A percentile compares a stretch with the other conserved stretches of the same genome.
Evolutionary conservation across 2,329 filamentous ascomycete species (phyloP).

Genomic region (Sporothrix sp.): DNA sequence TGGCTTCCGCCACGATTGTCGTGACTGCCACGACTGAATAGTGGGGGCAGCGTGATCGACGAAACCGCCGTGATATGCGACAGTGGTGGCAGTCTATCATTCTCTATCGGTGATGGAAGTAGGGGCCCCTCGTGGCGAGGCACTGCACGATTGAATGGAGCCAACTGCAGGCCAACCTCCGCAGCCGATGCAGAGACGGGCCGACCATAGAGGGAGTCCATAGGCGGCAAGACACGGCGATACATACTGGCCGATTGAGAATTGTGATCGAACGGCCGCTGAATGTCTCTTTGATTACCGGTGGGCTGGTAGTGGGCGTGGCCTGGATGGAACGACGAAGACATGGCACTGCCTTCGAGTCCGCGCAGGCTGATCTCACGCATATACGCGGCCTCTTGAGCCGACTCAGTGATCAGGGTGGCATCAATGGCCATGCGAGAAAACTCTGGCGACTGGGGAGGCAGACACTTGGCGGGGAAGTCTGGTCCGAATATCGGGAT

Average conservation of each 20-base stretch:
- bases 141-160: background rate
- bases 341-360: background rate
- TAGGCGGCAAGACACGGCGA: background rate
- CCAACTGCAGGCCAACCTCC: background rate
- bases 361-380: constrained; percentile 24
- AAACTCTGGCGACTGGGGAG: constrained; percentile 52
- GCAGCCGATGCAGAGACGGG: background rate
- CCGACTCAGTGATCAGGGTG: constrained; percentile 43
- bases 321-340: background rate
- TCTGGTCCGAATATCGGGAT: constrained; percentile 82
- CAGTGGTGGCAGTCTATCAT: constrained; percentile 12
- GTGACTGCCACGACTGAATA: background rate
- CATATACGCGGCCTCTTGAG: constrained; percentile 35
- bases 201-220: background rate
- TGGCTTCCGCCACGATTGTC: background rate
- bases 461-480: constrained; percentile 65
- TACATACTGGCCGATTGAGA: background rate
- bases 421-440: constrained; percentile 57
- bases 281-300: background rate
- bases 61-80: background rate
- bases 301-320: background rate
- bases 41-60: background rate
- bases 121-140: background rate
- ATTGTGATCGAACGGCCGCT: background rate
- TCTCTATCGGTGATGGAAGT: constrained; percentile 4